Conservation (phyloP, 768 basidiomycete genomes). For the Zangia roseola region DNA sequence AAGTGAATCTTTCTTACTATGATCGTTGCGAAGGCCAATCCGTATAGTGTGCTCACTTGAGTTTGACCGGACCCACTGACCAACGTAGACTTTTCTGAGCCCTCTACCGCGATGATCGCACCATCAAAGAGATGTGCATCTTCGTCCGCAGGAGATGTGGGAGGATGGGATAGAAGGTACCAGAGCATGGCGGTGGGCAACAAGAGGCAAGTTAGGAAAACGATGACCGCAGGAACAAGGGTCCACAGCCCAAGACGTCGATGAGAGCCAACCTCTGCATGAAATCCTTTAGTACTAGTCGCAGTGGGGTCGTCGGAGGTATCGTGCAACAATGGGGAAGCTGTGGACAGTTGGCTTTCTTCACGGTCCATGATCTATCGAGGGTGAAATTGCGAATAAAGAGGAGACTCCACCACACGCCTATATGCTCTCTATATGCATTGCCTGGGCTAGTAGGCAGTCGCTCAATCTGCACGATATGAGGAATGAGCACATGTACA, state of each 20-base stretch:
- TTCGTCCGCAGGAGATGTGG: neutral
- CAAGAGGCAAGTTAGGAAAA: neutral
- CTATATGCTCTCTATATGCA: too few relatives aligned
- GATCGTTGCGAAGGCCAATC: constrained; percentile 2
- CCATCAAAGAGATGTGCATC: constrained; percentile 1
- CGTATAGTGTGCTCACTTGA: neutral
- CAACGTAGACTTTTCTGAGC: neutral
- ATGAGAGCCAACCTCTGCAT: neutral
- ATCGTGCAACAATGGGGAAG: too few relatives aligned
- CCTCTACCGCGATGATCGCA: constrained; percentile 2
- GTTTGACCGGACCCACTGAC: neutral
- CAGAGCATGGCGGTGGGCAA: neutral
- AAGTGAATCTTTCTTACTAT: neutral
- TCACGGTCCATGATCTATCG: too few relatives aligned
- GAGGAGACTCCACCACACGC: too few relatives aligned
- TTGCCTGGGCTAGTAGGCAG: too few relatives aligned
- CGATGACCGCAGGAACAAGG: neutral
- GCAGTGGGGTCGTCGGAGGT: neutral
- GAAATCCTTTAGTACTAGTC: neutral
- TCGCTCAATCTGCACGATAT: too few relatives aligned
- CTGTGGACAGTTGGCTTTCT: too few relatives aligned
- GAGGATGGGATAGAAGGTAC: constrained; percentile 1
- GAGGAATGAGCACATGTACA: too few relatives aligned
- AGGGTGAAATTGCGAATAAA: too few relatives aligned
- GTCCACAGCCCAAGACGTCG: neutral